These are phyloP conservation scores for Calonectria pauciramosa DNA, from an alignment of 2,329 filamentous ascomycete genomes.

Conservation along the genomic window DNA sequence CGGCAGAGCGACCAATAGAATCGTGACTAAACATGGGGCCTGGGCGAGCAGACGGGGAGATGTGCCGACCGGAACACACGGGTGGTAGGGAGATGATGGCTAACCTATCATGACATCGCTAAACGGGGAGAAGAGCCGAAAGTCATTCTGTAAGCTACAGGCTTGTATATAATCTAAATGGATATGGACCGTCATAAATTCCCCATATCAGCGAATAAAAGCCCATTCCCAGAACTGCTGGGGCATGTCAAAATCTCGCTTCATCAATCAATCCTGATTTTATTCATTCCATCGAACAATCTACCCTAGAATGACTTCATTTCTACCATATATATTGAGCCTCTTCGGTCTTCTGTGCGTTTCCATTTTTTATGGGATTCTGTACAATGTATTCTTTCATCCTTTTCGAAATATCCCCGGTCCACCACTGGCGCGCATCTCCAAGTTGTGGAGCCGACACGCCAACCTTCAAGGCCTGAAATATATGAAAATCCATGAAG, in stretches of 20 bases:
- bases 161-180: not conserved
- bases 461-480: not conserved
- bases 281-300: not conserved
- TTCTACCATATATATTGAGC: not conserved
- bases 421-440: not conserved
- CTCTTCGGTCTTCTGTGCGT: not conserved
- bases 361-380: not conserved
- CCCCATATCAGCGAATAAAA: not conserved
- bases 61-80: not conserved
- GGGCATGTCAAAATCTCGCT: not conserved
- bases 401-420: not conserved
- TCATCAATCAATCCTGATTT: no score
- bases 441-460: not conserved
- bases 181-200: not conserved
- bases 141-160: no score
- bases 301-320: not conserved
- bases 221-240: not conserved
- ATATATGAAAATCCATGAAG: not conserved
- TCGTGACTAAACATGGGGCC: no score
- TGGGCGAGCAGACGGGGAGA: not conserved
- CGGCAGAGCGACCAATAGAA: not conserved
- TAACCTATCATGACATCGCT: not conserved
- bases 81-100: not conserved
- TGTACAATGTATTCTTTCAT: not conserved
- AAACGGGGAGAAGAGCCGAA: not conserved